Conservation (phyloP, 2,329 filamentous ascomycete species). For the Colletotrichum lindemuthianum region DNA sequence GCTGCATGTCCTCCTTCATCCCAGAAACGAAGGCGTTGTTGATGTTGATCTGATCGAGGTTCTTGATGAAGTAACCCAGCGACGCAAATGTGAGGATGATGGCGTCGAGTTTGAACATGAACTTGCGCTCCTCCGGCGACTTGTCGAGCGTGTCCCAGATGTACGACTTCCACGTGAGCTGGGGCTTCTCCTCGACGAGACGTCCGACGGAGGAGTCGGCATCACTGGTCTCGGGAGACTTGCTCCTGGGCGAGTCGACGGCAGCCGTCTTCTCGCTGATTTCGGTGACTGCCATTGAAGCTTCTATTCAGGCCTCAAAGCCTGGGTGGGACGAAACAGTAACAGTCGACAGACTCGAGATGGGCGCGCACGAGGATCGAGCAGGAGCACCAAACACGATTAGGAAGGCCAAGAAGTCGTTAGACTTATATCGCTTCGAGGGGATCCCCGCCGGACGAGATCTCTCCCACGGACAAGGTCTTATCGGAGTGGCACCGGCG, state of each 20-base stretch:
- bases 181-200: constrained; percentile 43
- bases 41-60: constrained; percentile 45
- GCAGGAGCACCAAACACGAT: too few relatives aligned
- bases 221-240: constrained; percentile 4
- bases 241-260: constrained; percentile 24
- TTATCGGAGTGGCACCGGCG: constrained; percentile 18
- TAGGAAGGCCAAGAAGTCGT: too few relatives aligned
- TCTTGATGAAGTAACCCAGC: constrained; percentile 41
- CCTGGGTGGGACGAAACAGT: too few relatives aligned
- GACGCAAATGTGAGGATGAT: constrained; percentile 49
- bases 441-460: neutral
- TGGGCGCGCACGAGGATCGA: too few relatives aligned
- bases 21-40: constrained; percentile 47
- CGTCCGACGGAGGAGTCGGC: neutral
- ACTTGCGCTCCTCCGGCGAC: constrained; percentile 50
- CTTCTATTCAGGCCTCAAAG: too few relatives aligned
- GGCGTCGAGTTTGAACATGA: constrained; percentile 55
- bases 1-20: constrained; percentile 41
- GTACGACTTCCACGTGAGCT: constrained; percentile 56
- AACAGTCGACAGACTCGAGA: neutral
- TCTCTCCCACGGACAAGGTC: neutral
- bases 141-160: constrained; percentile 61
- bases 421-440: too few relatives aligned
- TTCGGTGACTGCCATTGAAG: constrained; percentile 16
- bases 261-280: constrained; percentile 10